Evolutionary conservation across 345 rosid genomes (phyloP).

Genomic region (Litchi chinensis): DNA sequence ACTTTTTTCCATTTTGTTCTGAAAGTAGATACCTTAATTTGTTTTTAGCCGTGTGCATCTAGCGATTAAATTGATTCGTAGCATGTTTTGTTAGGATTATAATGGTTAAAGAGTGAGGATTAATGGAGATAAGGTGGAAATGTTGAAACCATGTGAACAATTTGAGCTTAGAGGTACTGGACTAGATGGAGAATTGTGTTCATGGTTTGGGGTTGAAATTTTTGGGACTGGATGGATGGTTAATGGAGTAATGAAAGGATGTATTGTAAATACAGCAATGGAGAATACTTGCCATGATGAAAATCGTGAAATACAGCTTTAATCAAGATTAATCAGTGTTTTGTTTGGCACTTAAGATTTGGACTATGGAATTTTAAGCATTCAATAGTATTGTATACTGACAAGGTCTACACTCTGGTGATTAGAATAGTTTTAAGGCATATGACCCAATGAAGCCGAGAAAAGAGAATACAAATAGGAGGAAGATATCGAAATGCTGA

Average conservation of each 20-base stretch:
- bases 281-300: too few species aligned
- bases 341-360: too few species aligned
- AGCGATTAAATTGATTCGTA: too few species aligned
- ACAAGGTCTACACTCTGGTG: too few species aligned
- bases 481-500: too few species aligned
- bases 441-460: not conserved
- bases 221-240: not conserved
- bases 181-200: not conserved
- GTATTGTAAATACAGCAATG: not conserved
- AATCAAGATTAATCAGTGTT: too few species aligned
- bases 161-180: not conserved
- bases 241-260: not conserved
- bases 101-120: not conserved
- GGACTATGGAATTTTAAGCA: too few species aligned
- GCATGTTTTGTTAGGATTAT: too few species aligned
- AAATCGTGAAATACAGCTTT: too few species aligned
- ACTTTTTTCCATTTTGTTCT: not conserved
- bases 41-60: not conserved
- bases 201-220: not conserved
- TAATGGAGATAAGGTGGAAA: too few species aligned
- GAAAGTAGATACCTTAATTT: not conserved
- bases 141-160: not conserved
- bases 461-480: not conserved
- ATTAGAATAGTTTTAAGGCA: too few species aligned
- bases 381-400: too few species aligned